phyloP scores from a whole-genome alignment of 2,329 filamentous ascomycete species.

The Ceratocystiopsis brevicomis region DNA sequence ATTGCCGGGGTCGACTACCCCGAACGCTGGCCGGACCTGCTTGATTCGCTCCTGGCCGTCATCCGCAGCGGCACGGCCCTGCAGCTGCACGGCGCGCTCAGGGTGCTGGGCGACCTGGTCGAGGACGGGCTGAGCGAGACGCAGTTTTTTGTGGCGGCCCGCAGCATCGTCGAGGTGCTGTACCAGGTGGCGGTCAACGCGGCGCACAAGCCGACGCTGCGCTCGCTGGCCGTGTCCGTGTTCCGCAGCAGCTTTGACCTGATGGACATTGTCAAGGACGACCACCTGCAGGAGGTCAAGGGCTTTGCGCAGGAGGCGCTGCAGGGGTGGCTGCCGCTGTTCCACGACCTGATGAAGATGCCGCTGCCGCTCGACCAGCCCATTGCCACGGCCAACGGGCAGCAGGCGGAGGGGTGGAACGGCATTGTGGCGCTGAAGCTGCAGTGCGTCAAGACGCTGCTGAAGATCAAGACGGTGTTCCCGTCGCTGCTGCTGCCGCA shows the following conservation, averaged over 20 bases:
- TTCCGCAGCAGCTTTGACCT: constrained; percentile 88
- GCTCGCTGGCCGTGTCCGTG: constrained; percentile 73
- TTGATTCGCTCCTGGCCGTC: constrained; percentile 60
- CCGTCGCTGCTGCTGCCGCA: constrained; percentile 65
- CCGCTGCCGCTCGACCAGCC: constrained; percentile 46
- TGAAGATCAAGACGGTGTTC: constrained; percentile 76
- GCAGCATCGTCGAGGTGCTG: constrained; percentile 66
- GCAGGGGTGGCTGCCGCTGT: constrained; percentile 74
- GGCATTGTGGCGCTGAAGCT: constrained; percentile 73
- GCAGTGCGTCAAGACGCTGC: constrained; percentile 82
- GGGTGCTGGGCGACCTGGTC: constrained; percentile 74
- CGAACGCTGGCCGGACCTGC: constrained; percentile 79
- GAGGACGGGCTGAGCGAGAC: constrained; percentile 87
- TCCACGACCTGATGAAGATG: constrained; percentile 58
- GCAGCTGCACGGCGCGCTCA: constrained; percentile 76
- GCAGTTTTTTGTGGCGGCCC: constrained; percentile 81
- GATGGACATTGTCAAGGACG: constrained; percentile 90
- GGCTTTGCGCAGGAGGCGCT: constrained; percentile 77
- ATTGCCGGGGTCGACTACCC: constrained; percentile 88
- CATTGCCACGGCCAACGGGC: constrained; percentile 24
- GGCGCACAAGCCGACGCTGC: constrained; percentile 52
- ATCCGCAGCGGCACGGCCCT: constrained; percentile 58
- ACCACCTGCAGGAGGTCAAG: constrained; percentile 72
- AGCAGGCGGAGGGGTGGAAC: constrained; percentile 51
- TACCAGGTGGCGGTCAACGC: constrained; percentile 67